phyloP scores from a whole-genome alignment of 352 stramenopile genomes.

The Elongisporangium undulatum region DNA sequence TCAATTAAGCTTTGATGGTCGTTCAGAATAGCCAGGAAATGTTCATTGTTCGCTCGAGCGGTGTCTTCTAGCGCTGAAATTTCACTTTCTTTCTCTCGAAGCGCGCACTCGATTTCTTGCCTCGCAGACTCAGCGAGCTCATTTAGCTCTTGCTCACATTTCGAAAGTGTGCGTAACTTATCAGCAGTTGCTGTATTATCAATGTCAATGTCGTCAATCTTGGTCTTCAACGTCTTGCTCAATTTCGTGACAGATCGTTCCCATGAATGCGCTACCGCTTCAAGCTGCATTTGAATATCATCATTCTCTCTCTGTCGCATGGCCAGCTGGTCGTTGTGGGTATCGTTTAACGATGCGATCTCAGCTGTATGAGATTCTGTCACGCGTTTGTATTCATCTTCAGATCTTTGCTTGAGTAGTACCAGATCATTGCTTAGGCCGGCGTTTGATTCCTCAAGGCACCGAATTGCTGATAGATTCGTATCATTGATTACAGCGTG shows the following conservation, averaged over 20 bases:
- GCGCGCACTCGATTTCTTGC: slow-evolving; percentile 3
- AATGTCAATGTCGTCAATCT: background rate
- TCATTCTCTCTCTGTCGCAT: background rate
- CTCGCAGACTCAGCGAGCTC: background rate
- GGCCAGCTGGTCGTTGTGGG: background rate
- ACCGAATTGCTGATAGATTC: background rate
- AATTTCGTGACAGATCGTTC: background rate
- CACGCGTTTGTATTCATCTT: background rate
- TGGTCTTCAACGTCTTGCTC: background rate
- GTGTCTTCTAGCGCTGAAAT: background rate
- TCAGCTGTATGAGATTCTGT: background rate
- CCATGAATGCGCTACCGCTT: background rate
- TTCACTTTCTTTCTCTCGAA: background rate
- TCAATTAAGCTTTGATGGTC: background rate
- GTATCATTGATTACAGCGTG: background rate
- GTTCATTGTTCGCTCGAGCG: background rate
- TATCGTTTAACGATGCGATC: background rate
- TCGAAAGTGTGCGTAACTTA: background rate
- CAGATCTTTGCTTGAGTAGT: background rate
- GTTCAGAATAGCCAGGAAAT: background rate
- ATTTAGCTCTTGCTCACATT: background rate
- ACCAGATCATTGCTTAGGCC: background rate
- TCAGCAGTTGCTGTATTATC: background rate
- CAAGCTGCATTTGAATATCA: background rate
- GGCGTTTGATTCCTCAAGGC: background rate